Conservation (phyloP, 352 stramenopile species). For the Halophytophthora polymorphica region DNA sequence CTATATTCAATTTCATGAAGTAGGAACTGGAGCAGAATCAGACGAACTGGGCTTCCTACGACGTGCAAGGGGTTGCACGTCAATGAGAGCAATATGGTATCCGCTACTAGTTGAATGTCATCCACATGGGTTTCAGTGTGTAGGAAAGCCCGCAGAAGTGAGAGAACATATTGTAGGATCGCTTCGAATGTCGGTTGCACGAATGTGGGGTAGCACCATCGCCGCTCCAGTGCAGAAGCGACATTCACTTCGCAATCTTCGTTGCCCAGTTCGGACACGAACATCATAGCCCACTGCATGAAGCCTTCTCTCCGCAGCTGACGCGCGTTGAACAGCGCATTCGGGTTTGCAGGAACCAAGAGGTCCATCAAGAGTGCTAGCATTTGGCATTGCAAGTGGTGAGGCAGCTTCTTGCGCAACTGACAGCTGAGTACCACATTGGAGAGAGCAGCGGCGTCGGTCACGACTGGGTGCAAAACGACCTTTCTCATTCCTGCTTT, state of each 20-base stretch:
- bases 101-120: conserved; percentile 38
- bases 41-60: conserved; percentile 25
- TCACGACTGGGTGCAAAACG: conserved; percentile 37
- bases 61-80: conserved; percentile 26
- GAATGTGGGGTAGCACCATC: conserved; percentile 58
- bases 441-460: conserved; percentile 46
- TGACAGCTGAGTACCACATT: conserved; percentile 54
- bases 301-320: conserved; percentile 56
- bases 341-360: conserved; percentile 52
- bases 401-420: conserved; percentile 35
- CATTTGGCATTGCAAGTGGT: conserved; percentile 49
- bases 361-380: conserved; percentile 44
- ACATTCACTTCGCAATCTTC: conserved; percentile 31
- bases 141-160: conserved; percentile 39
- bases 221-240: conserved; percentile 27
- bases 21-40: conserved; percentile 50
- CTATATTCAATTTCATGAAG: conserved; percentile 59
- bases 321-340: conserved; percentile 73
- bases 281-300: conserved; percentile 54
- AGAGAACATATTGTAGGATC: conserved; percentile 46
- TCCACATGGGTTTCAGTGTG: conserved; percentile 60
- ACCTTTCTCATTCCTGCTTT: conserved; percentile 1
- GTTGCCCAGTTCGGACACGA: conserved; percentile 52
- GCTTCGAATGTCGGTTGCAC: conserved; percentile 29
- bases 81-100: conserved; percentile 55